Percentiles rank a stretch among this genome's conserved stretches.
phyloP scores from a whole-genome alignment of 2,329 filamentous ascomycete genomes.

The Coniella vitis region DNA sequence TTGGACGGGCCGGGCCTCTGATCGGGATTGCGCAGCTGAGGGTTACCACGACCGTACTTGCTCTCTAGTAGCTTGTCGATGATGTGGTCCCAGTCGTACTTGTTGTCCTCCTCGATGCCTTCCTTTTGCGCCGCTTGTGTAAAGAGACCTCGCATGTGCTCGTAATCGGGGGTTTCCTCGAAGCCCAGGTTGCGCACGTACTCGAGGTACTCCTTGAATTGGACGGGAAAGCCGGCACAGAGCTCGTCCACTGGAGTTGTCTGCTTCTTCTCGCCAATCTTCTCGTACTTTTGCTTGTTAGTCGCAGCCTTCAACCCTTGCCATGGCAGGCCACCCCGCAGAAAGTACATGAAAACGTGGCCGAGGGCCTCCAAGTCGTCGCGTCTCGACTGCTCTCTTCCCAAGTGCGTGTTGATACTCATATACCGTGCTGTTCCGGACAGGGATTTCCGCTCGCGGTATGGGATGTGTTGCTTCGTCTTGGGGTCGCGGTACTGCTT shows the following conservation, averaged over 20 bases:
- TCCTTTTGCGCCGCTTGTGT: slow-evolving; percentile 61
- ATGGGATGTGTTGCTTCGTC: slow-evolving; percentile 98
- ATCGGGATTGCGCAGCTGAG: slow-evolving; percentile 67
- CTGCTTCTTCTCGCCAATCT: slow-evolving; percentile 99
- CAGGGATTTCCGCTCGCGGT: slow-evolving; percentile 91
- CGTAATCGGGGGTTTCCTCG: slow-evolving; percentile 97
- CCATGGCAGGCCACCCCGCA: slow-evolving; percentile 65
- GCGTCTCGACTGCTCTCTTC: slow-evolving; percentile 88
- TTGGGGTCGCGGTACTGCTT: slow-evolving; percentile 99
- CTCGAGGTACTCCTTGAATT: slow-evolving; percentile 95
- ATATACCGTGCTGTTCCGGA: slow-evolving; percentile 97
- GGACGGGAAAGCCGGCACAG: slow-evolving; percentile 91
- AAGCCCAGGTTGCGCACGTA: slow-evolving; percentile 98
- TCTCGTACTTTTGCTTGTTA: slow-evolving; percentile 98
- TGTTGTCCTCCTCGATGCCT: slow-evolving; percentile 83
- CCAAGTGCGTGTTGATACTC: slow-evolving; percentile 99
- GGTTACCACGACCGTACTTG: slow-evolving; percentile 38
- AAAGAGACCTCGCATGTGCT: slow-evolving; percentile 93
- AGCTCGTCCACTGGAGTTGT: slow-evolving; percentile 95
- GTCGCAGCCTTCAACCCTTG: slow-evolving; percentile 67
- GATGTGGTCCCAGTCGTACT: slow-evolving; percentile 74
- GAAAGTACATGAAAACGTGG: slow-evolving; percentile 70
- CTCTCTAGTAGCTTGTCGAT: slow-evolving; percentile 72
- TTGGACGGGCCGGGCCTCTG: slow-evolving; percentile 73
- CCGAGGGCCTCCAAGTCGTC: slow-evolving; percentile 89